Conservation (phyloP, 805 yeast genomes). For the Ogataea siamensis region DNA sequence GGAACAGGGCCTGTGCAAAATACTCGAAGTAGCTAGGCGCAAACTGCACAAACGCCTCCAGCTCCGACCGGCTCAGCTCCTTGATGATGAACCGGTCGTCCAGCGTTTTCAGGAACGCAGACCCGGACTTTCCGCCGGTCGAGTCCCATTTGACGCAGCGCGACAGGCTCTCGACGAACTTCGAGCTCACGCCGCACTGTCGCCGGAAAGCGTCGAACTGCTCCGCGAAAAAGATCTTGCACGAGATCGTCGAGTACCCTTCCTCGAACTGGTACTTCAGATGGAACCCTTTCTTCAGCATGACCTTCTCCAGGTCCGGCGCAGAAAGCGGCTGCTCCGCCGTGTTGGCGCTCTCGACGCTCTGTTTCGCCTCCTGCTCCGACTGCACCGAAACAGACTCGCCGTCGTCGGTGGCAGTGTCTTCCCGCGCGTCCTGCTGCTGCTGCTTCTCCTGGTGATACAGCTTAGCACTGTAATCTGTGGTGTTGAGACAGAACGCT, state of each 20-base stretch:
- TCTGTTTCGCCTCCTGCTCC: slow-evolving; percentile 1
- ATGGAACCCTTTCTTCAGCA: slow-evolving; percentile 86
- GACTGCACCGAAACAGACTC: slow-evolving; percentile 12
- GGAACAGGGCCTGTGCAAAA: slow-evolving; percentile 92
- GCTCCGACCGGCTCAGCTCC: slow-evolving; percentile 81
- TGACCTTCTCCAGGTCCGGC: slow-evolving; percentile 54
- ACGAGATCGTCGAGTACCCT: slow-evolving; percentile 76
- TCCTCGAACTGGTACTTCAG: slow-evolving; percentile 89
- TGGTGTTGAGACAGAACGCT: slow-evolving; percentile 85
- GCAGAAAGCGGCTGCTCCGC: slow-evolving; percentile 3
- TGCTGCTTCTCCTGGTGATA: slow-evolving; percentile 38
- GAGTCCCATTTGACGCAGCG: slow-evolving; percentile 96
- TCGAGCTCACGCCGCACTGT: slow-evolving; percentile 73
- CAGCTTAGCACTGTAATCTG: slow-evolving; percentile 59
- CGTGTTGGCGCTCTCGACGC: slow-evolving; percentile 11
- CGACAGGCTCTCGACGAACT: slow-evolving; percentile 83
- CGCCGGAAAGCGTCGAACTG: slow-evolving; percentile 93
- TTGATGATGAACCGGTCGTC: slow-evolving; percentile 89
- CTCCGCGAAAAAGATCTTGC: slow-evolving; percentile 93
- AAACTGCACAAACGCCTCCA: slow-evolving; percentile 90
- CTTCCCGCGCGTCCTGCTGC: slow-evolving; percentile 8
- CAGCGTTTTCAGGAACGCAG: slow-evolving; percentile 85
- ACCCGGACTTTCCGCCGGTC: slow-evolving; percentile 95
- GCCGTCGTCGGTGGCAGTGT: slow-evolving; percentile 20
- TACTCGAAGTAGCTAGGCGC: slow-evolving; percentile 97